phyloP scores from a whole-genome alignment of 2,329 filamentous ascomycete species.

The Fusarium papillatum region DNA sequence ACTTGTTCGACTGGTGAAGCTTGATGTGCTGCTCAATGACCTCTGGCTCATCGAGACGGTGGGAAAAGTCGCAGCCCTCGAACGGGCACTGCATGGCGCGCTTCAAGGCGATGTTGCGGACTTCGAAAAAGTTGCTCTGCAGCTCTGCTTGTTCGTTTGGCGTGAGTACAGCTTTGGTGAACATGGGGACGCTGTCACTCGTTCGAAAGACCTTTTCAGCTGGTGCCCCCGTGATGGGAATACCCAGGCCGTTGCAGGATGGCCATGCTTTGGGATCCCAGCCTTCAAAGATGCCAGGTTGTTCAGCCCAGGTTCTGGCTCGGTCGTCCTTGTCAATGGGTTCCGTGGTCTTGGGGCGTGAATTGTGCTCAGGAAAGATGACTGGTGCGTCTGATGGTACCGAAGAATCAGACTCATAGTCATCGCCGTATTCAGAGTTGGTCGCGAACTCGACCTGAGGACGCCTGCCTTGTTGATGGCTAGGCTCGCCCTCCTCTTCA shows the following conservation, averaged over 20 bases:
- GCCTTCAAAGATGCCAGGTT: conserved; percentile 38
- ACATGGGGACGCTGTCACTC: conserved; percentile 49
- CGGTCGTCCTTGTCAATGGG: neutral
- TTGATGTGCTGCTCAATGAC: conserved; percentile 53
- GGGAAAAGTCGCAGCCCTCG: conserved; percentile 51
- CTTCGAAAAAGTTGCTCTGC: conserved; percentile 32
- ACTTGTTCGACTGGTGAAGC: conserved; percentile 50
- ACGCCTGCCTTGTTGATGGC: neutral
- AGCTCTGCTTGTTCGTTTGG: conserved; percentile 55
- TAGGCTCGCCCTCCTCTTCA: neutral
- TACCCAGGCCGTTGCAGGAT: neutral
- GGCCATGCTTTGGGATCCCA: conserved; percentile 20
- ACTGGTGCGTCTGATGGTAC: neutral
- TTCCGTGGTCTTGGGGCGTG: neutral
- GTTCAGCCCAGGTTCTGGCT: conserved; percentile 38
- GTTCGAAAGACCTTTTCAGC: conserved; percentile 54
- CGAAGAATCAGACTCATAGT: neutral
- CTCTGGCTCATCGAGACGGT: conserved; percentile 44
- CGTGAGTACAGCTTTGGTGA: conserved; percentile 55
- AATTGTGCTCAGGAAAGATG: neutral
- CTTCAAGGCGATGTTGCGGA: conserved; percentile 30
- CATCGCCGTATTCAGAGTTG: neutral
- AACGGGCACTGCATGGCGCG: conserved; percentile 56
- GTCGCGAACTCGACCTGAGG: neutral
- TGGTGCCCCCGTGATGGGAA: conserved; percentile 39